Evolutionary conservation across 306 rosid species (phyloP).

Genomic region (Lotus japonicus): DNA sequence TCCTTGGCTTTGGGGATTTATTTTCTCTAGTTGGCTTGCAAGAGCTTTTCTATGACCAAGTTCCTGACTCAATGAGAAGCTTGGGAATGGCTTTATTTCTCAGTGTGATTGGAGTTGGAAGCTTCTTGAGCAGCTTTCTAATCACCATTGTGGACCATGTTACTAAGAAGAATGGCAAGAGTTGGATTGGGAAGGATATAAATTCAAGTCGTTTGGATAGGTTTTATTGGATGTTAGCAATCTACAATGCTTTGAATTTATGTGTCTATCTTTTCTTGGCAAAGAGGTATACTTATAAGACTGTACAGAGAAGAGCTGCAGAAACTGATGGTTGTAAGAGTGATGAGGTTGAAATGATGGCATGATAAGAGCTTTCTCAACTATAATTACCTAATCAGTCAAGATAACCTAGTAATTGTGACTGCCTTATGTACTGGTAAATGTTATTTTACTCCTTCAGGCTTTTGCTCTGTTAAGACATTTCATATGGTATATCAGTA

Average conservation of each 20-base stretch:
- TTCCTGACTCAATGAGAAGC: constrained; percentile 49
- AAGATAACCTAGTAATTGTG: too few relatives aligned
- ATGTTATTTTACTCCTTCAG: too few relatives aligned
- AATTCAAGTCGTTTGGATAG: constrained; percentile 39
- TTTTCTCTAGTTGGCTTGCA: constrained; percentile 41
- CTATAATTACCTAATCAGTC: too few relatives aligned
- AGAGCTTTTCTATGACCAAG: constrained; percentile 46
- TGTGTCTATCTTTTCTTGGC: constrained; percentile 22
- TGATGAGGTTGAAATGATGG: constrained; percentile 17
- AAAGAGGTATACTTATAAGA: constrained; percentile 38
- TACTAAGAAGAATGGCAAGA: constrained; percentile 21
- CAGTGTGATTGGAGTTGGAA: constrained; percentile 42
- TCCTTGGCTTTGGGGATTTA: constrained; percentile 36
- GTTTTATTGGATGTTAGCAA: constrained; percentile 37
- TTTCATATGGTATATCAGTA: too few relatives aligned
- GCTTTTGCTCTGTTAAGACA: too few relatives aligned
- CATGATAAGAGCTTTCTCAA: background rate
- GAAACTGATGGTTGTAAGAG: background rate
- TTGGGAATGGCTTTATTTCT: constrained; percentile 44
- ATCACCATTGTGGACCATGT: constrained; percentile 38
- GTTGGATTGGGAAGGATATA: constrained; percentile 44
- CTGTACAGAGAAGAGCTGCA: background rate
- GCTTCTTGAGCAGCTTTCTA: constrained; percentile 39
- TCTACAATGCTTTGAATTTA: constrained; percentile 24
- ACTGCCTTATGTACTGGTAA: too few relatives aligned